Evolutionary conservation across 2,329 filamentous ascomycete species (phyloP), one percentile per base, ranked within the genome.

Genomic region (Cadophora luteo-olivacea): DNA sequence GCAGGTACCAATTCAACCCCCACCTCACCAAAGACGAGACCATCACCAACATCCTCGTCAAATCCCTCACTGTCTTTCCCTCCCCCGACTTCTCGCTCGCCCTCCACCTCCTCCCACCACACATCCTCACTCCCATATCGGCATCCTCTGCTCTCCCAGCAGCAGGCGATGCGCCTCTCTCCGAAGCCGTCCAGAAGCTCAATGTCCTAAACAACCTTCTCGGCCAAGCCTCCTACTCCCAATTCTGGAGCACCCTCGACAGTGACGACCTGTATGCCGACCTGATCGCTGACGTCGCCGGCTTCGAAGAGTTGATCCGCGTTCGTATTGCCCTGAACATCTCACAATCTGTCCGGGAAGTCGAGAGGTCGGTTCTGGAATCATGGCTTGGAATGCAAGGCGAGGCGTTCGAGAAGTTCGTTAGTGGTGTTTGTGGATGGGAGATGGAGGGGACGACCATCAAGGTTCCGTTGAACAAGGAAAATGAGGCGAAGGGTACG

Each of bases 1-100:
- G 24, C 76, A 99, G 96, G 74, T 99, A 99, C 87, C 97, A 99
- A 85, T 97, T 99, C 85, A 99, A 99, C 89, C 96, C 96, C 64
- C 94, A 98, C 85, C 93, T 97, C 76, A 90, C 94, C 79, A 95
- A 96, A 85, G 92, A 97, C 79, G 96, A 99, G 83, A 93, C 95
- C 79, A 94, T 96, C 82, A 98, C 96, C 86, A 98, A 98, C 87
- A 92, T 98, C 84, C 93, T 99, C 81, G 94, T 97, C 86, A 99
- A 98, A 87, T 88, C 94, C 75, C 90, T 99, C 80, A 97, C 95
- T 75, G 92, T 97, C 84, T 99, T 99, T 86, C 96, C 96, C 73
- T 94, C 92, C 24, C 90, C 96, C 55, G 94, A 98, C 82, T 99
- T 98, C 89, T 91, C 90, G 76, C 93, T 98, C 77, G 92, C 92